A percentile compares a stretch with the other conserved stretches of the same genome.
These are phyloP conservation scores for Tuber indicum DNA, from an alignment of 495 filamentous ascomycete species.

Conservation along the genomic window DNA sequence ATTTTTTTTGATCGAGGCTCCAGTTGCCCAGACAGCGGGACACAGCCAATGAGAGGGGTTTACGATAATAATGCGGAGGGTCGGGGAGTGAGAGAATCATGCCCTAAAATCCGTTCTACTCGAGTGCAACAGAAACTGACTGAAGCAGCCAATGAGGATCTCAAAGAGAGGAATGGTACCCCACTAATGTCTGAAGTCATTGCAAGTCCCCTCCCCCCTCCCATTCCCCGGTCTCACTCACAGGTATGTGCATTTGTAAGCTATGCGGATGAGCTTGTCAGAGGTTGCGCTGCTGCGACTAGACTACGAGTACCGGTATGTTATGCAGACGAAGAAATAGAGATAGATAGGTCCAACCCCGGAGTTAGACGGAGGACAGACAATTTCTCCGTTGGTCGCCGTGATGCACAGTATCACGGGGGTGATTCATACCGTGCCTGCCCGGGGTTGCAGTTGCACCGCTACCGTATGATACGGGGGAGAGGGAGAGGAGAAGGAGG, in stretches of 20 bases:
- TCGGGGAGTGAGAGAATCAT: not conserved
- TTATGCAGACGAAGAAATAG: slow-evolving; percentile 19
- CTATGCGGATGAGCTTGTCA: slow-evolving; percentile 2
- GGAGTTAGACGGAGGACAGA: not conserved
- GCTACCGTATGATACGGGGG: not conserved
- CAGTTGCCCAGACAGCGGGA: not conserved
- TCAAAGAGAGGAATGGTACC: not conserved
- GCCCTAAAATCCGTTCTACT: not conserved
- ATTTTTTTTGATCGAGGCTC: not conserved
- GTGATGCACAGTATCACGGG: not conserved
- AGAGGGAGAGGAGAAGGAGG: not conserved
- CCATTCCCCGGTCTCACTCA: not conserved
- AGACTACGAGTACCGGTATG: not conserved
- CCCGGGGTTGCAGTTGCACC: not conserved
- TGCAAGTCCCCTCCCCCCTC: not conserved
- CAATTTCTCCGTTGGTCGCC: not conserved
- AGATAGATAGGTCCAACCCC: slow-evolving; percentile 16
- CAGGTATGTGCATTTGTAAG: slow-evolving; percentile 27
- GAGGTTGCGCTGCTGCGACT: not conserved
- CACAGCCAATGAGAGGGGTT: not conserved
- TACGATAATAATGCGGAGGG: not conserved
- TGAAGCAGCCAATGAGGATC: not conserved
- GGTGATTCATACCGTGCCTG: not conserved
- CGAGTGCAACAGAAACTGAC: not conserved
- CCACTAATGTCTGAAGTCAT: not conserved